These are phyloP conservation scores for Russula earlei DNA, from an alignment of 768 basidiomycete genomes.

Conservation along the genomic window DNA sequence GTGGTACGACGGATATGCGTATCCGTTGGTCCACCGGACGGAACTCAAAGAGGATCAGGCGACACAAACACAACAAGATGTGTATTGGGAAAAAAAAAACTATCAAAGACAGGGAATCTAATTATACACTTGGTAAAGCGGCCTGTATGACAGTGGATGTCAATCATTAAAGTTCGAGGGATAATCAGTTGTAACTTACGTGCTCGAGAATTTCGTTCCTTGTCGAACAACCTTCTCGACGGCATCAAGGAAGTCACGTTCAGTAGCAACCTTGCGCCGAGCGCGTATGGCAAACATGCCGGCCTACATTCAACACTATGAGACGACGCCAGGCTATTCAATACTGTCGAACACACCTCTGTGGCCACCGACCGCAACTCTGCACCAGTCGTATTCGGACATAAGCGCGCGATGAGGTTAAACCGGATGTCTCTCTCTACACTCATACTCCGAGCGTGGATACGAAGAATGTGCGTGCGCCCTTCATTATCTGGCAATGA, in stretches of 20 bases:
- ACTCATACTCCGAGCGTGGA: slow-evolving; percentile 97
- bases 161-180: neutral
- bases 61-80: neutral
- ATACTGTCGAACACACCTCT: slow-evolving; percentile 46
- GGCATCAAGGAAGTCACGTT: slow-evolving; percentile 94
- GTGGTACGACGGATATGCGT: neutral
- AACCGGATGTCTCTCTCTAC: slow-evolving; percentile 96
- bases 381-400: slow-evolving; percentile 98
- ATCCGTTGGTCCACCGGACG: neutral
- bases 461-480: slow-evolving; percentile 90
- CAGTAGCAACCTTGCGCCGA: slow-evolving; percentile 91
- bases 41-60: slow-evolving; percentile 4
- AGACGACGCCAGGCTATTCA: neutral
- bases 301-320: slow-evolving; percentile 41
- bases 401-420: slow-evolving; percentile 91
- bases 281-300: slow-evolving; percentile 99
- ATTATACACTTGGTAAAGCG: slow-evolving; percentile 90
- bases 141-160: slow-evolving; percentile 35
- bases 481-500: slow-evolving; percentile 92
- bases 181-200: slow-evolving; percentile 45
- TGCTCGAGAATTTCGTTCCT: slow-evolving; percentile 96
- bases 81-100: neutral
- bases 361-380: slow-evolving; percentile 95
- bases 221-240: slow-evolving; percentile 98
- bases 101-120: slow-evolving; percentile 32